These are phyloP conservation scores for Auriculariales sp. DNA, from an alignment of 768 basidiomycete genomes.

Conservation along the genomic window DNA sequence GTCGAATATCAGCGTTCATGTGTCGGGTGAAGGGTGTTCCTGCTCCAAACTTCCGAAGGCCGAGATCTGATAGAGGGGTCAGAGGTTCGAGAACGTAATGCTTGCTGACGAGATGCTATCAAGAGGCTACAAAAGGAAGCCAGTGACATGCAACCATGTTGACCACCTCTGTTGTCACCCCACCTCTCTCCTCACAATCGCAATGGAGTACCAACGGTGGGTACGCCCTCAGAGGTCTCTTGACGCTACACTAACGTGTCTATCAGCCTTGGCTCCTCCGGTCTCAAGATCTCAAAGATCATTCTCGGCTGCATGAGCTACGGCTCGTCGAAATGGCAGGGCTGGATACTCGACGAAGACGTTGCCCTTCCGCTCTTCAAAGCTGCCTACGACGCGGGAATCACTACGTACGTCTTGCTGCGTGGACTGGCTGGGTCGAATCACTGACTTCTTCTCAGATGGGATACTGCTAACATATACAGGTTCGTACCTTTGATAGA, in stretches of 20 bases:
- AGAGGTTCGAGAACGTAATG: no score
- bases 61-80: no score
- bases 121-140: no score
- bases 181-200: no score
- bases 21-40: no score
- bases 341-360: slow-evolving; percentile 30
- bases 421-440: not conserved
- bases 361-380: slow-evolving; percentile 39
- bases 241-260: not conserved
- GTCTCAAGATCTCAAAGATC: slow-evolving; percentile 23
- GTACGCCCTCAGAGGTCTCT: not conserved
- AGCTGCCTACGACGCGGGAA: slow-evolving; percentile 41
- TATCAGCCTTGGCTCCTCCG: slow-evolving; percentile 15
- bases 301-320: slow-evolving; percentile 25
- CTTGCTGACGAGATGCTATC: no score
- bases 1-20: no score
- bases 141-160: no score
- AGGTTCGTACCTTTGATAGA: slow-evolving; percentile 24
- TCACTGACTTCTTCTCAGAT: slow-evolving; percentile 25
- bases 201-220: not conserved
- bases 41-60: no score
- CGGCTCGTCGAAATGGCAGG: slow-evolving; percentile 12
- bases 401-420: slow-evolving; percentile 29
- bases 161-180: no score
- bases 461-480: slow-evolving; percentile 16